These are phyloP conservation scores for Penicillium sp. DNA, from an alignment of 2,329 filamentous ascomycete species.

Conservation along the genomic window DNA sequence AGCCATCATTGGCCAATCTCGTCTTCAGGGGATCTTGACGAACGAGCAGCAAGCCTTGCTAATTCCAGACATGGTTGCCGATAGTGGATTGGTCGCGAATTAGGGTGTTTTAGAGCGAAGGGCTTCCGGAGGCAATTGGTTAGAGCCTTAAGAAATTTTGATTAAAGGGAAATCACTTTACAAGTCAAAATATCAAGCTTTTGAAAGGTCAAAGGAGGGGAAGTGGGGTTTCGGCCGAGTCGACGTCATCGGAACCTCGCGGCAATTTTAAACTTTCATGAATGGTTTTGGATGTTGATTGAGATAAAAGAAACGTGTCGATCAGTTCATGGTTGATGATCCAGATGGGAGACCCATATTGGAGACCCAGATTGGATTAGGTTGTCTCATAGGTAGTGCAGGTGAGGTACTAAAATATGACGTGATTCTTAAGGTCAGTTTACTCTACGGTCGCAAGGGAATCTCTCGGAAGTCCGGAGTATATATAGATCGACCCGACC, in stretches of 20 bases:
- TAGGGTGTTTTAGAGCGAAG: constrained; percentile 2
- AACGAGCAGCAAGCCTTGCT: constrained; percentile 49
- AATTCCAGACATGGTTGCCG: constrained; percentile 39
- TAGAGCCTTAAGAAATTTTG: background rate
- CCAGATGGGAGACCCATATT: too few relatives aligned
- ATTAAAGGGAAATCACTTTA: background rate
- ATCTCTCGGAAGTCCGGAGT: background rate
- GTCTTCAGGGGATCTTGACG: constrained; percentile 13
- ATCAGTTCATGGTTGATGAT: too few relatives aligned
- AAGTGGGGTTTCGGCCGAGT: background rate
- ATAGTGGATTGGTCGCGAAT: constrained; percentile 18
- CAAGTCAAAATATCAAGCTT: background rate
- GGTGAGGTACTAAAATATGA: too few relatives aligned
- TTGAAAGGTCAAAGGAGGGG: background rate
- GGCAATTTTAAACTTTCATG: constrained; percentile 2
- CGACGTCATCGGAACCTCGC: constrained; percentile 24
- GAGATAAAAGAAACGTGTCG: too few relatives aligned
- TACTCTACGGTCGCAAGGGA: background rate
- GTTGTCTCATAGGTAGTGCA: too few relatives aligned
- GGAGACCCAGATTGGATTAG: too few relatives aligned
- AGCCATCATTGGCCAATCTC: background rate
- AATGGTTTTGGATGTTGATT: background rate
- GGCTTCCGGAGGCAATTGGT: background rate
- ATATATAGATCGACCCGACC: background rate
- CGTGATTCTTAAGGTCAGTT: background rate